A percentile compares a stretch with the other conserved stretches of the same genome.
Conservation (phyloP, 768 basidiomycete genomes). For the Rubroboletus satanas region DNA sequence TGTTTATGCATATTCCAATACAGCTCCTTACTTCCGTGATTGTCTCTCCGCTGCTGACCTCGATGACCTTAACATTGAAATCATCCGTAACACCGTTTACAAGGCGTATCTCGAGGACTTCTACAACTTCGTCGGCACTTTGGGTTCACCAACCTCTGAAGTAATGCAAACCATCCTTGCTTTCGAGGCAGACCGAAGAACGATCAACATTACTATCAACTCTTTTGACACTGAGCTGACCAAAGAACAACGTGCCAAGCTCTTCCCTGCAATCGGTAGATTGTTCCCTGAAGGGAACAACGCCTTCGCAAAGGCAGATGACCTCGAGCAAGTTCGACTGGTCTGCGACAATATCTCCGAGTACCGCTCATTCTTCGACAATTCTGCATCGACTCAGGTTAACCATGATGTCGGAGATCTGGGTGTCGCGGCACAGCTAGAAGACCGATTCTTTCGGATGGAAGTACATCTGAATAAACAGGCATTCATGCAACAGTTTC, state of each 20-base stretch:
- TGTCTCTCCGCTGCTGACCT: constrained; percentile 94
- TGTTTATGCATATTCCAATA: neutral
- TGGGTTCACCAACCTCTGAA: constrained; percentile 83
- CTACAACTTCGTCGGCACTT: constrained; percentile 70
- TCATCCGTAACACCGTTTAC: constrained; percentile 98
- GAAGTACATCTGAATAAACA: constrained; percentile 95
- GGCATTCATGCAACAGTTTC: constrained; percentile 95
- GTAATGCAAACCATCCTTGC: constrained; percentile 89
- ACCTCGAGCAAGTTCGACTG: constrained; percentile 85
- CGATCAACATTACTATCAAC: constrained; percentile 99
- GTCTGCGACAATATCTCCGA: constrained; percentile 87
- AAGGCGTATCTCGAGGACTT: constrained; percentile 99
- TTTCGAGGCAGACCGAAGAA: constrained; percentile 95
- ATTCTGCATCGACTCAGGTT: constrained; percentile 36
- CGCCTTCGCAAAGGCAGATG: constrained; percentile 88
- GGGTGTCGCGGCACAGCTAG: constrained; percentile 63
- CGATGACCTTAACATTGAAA: constrained; percentile 98
- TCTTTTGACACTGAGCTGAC: constrained; percentile 93
- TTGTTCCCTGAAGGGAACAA: constrained; percentile 97
- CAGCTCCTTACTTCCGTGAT: constrained; percentile 94
- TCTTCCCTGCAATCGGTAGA: constrained; percentile 92
- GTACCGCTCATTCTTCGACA: constrained; percentile 87
- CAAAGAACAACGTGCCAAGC: constrained; percentile 90
- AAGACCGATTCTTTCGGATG: constrained; percentile 91
- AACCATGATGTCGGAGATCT: constrained; percentile 39